These are phyloP conservation scores for Pichia kluyveri DNA, from an alignment of 805 yeast genomes.

Conservation along the genomic window DNA sequence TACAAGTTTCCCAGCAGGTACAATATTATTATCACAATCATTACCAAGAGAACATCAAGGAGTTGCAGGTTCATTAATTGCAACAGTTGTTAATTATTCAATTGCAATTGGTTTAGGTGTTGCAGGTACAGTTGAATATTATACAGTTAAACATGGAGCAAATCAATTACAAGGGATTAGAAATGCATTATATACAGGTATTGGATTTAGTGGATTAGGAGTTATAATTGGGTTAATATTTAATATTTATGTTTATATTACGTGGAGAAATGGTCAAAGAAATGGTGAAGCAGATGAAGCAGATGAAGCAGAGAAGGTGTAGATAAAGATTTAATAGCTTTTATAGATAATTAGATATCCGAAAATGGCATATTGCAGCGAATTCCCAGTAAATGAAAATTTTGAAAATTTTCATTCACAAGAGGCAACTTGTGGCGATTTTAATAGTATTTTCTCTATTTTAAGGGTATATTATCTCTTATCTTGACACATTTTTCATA, in stretches of 20 bases:
- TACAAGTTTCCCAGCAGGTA: slow-evolving; percentile 66
- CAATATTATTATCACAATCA: slow-evolving; percentile 49
- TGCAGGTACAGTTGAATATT: slow-evolving; percentile 56
- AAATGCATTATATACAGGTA: slow-evolving; percentile 49
- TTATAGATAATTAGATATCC: neutral
- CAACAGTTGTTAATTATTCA: slow-evolving; percentile 65
- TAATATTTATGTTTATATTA: neutral
- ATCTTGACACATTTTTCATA: no score
- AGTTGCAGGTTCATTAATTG: slow-evolving; percentile 65
- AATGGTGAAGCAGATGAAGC: no score
- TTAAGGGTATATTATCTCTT: no score
- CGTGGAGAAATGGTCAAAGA: neutral
- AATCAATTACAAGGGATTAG: slow-evolving; percentile 38
- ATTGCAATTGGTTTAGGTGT: slow-evolving; percentile 63
- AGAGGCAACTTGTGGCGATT: neutral
- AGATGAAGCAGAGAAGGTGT: no score
- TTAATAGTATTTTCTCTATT: no score
- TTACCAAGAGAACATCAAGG: slow-evolving; percentile 64
- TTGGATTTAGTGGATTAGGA: slow-evolving; percentile 51
- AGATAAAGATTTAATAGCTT: neutral
- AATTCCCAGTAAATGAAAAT: neutral
- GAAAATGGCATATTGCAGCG: neutral
- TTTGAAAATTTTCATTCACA: neutral
- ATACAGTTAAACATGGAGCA: slow-evolving; percentile 23
- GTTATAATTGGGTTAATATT: slow-evolving; percentile 14